Evolutionary conservation across 805 yeast genomes (phyloP).

Genomic region (Saccharomyces eubayanus): DNA sequence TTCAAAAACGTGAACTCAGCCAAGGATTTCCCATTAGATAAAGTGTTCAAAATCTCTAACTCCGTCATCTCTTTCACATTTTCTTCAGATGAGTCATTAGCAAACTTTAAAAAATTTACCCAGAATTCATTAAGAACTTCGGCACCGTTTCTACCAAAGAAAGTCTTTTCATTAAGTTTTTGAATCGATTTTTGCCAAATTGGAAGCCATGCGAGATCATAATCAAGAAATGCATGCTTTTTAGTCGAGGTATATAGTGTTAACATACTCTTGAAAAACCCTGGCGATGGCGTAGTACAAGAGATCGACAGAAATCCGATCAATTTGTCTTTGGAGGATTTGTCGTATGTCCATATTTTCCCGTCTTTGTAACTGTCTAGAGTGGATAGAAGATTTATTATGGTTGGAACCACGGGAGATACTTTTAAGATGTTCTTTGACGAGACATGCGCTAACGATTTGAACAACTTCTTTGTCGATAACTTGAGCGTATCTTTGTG

Average conservation of each 20-base stretch:
- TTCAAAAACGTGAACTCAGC: slow-evolving; percentile 14
- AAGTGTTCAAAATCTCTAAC: slow-evolving; percentile 11
- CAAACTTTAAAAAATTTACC: slow-evolving; percentile 19
- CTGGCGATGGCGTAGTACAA: slow-evolving; percentile 43
- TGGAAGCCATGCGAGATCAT: slow-evolving; percentile 17
- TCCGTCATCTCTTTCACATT: neutral
- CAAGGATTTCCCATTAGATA: slow-evolving; percentile 12
- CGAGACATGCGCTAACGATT: slow-evolving; percentile 26
- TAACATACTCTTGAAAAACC: slow-evolving; percentile 35
- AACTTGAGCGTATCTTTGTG: slow-evolving; percentile 28
- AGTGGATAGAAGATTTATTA: slow-evolving; percentile 40
- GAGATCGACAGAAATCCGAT: slow-evolving; percentile 44
- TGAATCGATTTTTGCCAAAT: slow-evolving; percentile 26
- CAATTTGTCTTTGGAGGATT: slow-evolving; percentile 39
- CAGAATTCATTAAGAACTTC: slow-evolving; percentile 29
- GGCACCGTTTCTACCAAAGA: slow-evolving; percentile 27
- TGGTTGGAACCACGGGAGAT: slow-evolving; percentile 39
- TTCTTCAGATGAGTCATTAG: slow-evolving; percentile 4
- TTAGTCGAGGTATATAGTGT: slow-evolving; percentile 14
- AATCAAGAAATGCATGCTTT: slow-evolving; percentile 13
- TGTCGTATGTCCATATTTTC: slow-evolving; percentile 47
- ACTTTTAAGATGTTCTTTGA: slow-evolving; percentile 36
- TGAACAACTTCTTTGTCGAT: slow-evolving; percentile 29
- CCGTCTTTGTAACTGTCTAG: slow-evolving; percentile 40
- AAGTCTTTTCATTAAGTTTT: slow-evolving; percentile 24